These are phyloP conservation scores for Phytophthora fragariaefolia DNA, from an alignment of 352 stramenopile species.

Conservation along the genomic window DNA sequence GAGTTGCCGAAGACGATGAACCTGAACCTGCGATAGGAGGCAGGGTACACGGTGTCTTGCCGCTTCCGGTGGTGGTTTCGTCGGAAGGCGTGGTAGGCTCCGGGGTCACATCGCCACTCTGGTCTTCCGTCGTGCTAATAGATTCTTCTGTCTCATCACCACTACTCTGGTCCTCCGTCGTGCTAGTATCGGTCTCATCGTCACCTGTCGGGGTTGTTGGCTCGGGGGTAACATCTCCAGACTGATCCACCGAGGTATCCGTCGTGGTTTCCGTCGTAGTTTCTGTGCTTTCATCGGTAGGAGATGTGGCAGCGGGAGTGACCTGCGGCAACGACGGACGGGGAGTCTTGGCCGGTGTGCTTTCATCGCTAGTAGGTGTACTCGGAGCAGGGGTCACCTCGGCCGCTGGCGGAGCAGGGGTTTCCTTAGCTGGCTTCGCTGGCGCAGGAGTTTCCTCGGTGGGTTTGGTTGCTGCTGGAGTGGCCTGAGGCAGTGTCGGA, in stretches of 20 bases:
- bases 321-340: constrained; percentile 21
- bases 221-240: constrained; percentile 16
- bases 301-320: constrained; percentile 12
- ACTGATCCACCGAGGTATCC: constrained; percentile 8
- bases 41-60: constrained; percentile 27
- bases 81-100: constrained; percentile 21
- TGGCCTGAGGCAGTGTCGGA: constrained; percentile 17
- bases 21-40: constrained; percentile 30
- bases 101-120: constrained; percentile 20
- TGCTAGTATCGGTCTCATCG: constrained; percentile 18
- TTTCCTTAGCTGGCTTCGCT: constrained; percentile 1
- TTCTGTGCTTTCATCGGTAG: constrained; percentile 19
- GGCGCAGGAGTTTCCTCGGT: constrained; percentile 10
- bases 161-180: constrained; percentile 7
- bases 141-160: constrained; percentile 18
- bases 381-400: constrained; percentile 1
- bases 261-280: constrained; percentile 8
- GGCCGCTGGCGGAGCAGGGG: constrained; percentile 1
- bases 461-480: constrained; percentile 8
- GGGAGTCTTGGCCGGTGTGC: constrained; percentile 17
- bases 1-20: constrained; percentile 36
- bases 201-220: constrained; percentile 23
- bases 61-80: constrained; percentile 5
- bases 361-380: constrained; percentile 9
- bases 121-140: constrained; percentile 13